These are phyloP conservation scores for Sporothrix humicola DNA, from an alignment of 2,329 filamentous ascomycete species.

Conservation along the genomic window DNA sequence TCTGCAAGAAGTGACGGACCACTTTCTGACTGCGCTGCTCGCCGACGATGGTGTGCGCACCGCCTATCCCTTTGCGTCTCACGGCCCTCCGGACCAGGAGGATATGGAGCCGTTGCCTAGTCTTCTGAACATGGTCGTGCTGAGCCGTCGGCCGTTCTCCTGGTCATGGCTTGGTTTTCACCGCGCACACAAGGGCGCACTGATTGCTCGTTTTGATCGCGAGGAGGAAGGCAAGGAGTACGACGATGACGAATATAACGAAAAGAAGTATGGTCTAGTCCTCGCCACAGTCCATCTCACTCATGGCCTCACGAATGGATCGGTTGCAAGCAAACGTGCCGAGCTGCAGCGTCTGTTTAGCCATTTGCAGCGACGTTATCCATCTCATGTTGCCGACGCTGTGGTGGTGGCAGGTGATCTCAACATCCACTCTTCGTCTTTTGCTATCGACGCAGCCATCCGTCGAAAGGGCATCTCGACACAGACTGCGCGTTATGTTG, in stretches of 20 bases:
- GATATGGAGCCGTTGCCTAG: conserved; percentile 63
- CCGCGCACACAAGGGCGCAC: conserved; percentile 62
- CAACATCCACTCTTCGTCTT: conserved; percentile 65
- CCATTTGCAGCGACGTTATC: conserved; percentile 52
- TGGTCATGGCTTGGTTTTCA: conserved; percentile 62
- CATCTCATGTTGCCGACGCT: conserved; percentile 46
- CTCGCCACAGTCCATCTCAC: conserved; percentile 67
- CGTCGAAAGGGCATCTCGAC: conserved; percentile 59
- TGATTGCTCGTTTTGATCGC: conserved; percentile 52
- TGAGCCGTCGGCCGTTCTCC: conserved; percentile 61
- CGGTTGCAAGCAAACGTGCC: conserved; percentile 60
- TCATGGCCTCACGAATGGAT: conserved; percentile 63
- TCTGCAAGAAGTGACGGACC: conserved; percentile 69
- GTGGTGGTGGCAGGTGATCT: conserved; percentile 69
- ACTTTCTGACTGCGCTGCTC: conserved; percentile 64
- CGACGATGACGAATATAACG: background rate
- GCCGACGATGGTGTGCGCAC: conserved; percentile 51
- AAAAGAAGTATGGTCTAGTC: conserved; percentile 49
- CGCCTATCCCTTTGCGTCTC: conserved; percentile 61
- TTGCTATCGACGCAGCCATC: conserved; percentile 59
- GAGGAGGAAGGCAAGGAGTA: background rate
- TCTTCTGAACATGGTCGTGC: conserved; percentile 64
- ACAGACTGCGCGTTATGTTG: conserved; percentile 52
- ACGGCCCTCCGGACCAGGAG: conserved; percentile 59
- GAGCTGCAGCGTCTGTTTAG: conserved; percentile 59